phyloP scores from a whole-genome alignment of 257 asterid species.

The Cinchona pubescens region DNA sequence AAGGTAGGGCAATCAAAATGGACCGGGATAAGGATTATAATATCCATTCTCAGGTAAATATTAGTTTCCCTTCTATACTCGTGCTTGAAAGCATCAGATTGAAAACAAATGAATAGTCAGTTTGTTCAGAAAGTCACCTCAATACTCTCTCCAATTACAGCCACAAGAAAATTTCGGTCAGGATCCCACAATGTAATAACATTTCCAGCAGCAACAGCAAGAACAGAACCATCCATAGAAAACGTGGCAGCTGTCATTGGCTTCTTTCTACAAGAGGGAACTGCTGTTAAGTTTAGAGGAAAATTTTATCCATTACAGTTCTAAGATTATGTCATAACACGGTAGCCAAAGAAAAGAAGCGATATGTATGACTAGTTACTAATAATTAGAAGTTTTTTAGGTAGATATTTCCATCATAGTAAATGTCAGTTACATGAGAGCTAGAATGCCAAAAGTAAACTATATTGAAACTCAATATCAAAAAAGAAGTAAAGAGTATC shows the following conservation, averaged over 20 bases:
- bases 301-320: not conserved
- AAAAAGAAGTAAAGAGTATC: not conserved
- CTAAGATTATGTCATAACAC: not conserved
- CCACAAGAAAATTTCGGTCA: slow-evolving; percentile 63
- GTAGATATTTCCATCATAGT: not conserved
- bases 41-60: not conserved
- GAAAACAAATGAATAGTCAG: not conserved
- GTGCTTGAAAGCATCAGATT: not conserved
- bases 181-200: slow-evolving; percentile 96
- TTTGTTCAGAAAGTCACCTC: slow-evolving; percentile 45
- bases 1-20: not conserved
- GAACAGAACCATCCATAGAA: slow-evolving; percentile 85
- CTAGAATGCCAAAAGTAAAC: not conserved
- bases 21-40: not conserved
- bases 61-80: too few species aligned
- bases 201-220: slow-evolving; percentile 90
- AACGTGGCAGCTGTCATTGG: slow-evolving; percentile 82
- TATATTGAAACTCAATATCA: not conserved
- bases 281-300: not conserved
- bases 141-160: slow-evolving; percentile 73
- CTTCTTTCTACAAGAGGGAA: slow-evolving; percentile 58
- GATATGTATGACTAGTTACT: not conserved
- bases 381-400: not conserved
- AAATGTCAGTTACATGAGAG: not conserved
- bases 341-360: not conserved